Base-by-base conservation (phyloP, 2,329 filamentous ascomycete species). In the Stenocarpella maydis region DNA sequence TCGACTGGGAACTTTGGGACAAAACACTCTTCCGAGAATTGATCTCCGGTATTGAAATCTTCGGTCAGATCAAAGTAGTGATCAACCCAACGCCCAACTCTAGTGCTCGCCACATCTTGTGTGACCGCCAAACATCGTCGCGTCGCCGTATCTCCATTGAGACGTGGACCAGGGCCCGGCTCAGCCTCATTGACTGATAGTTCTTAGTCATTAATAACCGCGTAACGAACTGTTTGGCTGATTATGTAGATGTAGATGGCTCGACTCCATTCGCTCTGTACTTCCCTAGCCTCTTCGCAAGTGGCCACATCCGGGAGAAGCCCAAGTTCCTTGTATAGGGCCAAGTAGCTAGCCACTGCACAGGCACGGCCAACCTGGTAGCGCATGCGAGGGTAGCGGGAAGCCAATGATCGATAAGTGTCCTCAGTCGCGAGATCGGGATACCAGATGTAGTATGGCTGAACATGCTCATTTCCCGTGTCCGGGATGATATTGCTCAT, bases 361-460 rank as follows among this genome's bases (percentile, higher is more conserved):
- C 80, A 82, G 1, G 79, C 78, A 14, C 80, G 75, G 31, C 75
- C 78, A 19, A 81, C 76, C 45, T 79, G 77, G 55, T 81, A 81
- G 8, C 70, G 45, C 76, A 80, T 75, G 8, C 72, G 21, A 1
- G 80, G 80, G 71, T 78, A 82, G 4, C 71, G 71, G 19, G 64
- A 41, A 14, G 71, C 77, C 24, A 83, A 68, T 12, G 71, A 55
- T 1, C 80, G 76, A 55, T 79, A 79, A 1, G 79, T 82, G 8
- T 76, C 74, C 68, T 82, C 78, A 2, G 43, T 21, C 3, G 58
- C 58, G 1, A 49, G 17, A 1, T 63, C 58, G 34, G 58, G 58
- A 37, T 63, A 26, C 58, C 58, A 63, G 34, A 63, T 63, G 39
- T 41, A 63, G 41, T 63, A 63, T 3, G 58, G 58, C 26, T 34